These are phyloP conservation scores for Stevia rebaudiana DNA, from an alignment of 140 eudicot species.

Conservation along the genomic window DNA sequence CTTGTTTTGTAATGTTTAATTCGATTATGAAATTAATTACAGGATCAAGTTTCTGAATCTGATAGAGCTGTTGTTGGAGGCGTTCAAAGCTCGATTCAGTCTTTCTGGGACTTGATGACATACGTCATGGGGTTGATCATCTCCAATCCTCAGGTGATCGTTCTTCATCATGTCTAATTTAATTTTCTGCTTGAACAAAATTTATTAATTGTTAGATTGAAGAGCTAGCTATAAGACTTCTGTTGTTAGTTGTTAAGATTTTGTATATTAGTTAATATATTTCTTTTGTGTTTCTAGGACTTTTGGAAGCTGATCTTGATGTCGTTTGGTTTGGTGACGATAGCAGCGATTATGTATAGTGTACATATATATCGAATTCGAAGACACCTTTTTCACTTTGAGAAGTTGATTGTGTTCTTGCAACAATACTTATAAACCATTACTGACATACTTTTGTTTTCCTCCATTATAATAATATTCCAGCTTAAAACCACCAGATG, in stretches of 20 bases:
- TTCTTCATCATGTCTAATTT: no score
- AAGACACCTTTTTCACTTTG: constrained; percentile 67
- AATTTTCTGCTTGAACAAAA: no score
- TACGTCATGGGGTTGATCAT: constrained; percentile 81
- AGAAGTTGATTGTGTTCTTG: constrained; percentile 37
- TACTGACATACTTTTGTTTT: no score
- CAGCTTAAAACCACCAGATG: no score
- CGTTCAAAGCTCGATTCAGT: constrained; percentile 87
- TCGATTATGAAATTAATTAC: constrained; percentile 11
- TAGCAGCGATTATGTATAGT: constrained; percentile 60
- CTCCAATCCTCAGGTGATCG: constrained; percentile 78
- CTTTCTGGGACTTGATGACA: constrained; percentile 75
- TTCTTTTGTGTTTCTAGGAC: constrained; percentile 41
- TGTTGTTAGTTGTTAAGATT: not conserved
- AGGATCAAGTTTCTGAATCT: constrained; percentile 77
- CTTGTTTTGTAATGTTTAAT: not conserved
- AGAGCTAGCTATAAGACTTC: not conserved
- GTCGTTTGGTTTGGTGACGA: constrained; percentile 57
- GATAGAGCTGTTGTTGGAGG: constrained; percentile 93
- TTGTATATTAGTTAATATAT: not conserved
- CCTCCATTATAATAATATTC: no score
- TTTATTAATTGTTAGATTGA: no score
- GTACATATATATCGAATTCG: constrained; percentile 59
- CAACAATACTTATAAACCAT: not conserved
- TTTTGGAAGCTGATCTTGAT: constrained; percentile 64